Evolutionary conservation across 2,329 filamentous ascomycete species (phyloP).

Genomic region (Monilinia vaccinii-corymbosi): DNA sequence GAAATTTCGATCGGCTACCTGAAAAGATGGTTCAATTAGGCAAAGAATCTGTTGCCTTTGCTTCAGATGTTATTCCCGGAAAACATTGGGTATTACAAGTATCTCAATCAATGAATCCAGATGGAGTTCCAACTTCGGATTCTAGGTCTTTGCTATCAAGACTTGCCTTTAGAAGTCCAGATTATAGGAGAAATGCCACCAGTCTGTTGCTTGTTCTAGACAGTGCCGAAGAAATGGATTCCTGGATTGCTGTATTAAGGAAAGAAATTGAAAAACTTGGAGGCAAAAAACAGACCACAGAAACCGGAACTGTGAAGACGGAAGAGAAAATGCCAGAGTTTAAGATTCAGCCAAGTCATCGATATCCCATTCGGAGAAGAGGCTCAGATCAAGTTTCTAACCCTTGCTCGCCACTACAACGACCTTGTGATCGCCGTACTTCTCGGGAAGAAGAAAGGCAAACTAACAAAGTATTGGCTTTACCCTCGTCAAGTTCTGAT

Average conservation of each 20-base stretch:
- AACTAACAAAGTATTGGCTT: constrained; percentile 2
- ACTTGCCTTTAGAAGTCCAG: constrained; percentile 48
- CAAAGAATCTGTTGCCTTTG: constrained; percentile 71
- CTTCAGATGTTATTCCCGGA: constrained; percentile 70
- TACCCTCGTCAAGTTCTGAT: neutral
- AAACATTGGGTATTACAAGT: constrained; percentile 74
- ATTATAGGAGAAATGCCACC: constrained; percentile 45
- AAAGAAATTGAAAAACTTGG: constrained; percentile 62
- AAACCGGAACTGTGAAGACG: constrained; percentile 45
- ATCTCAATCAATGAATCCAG: constrained; percentile 53
- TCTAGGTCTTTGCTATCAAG: constrained; percentile 56
- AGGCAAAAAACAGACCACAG: constrained; percentile 53
- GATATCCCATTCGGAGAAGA: constrained; percentile 20
- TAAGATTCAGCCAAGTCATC: constrained; percentile 23
- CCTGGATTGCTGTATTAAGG: constrained; percentile 61
- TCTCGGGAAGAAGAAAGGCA: constrained; percentile 11
- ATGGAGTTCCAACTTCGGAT: constrained; percentile 42
- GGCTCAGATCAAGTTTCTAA: constrained; percentile 18
- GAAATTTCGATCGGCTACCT: constrained; percentile 60
- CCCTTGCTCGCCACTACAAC: constrained; percentile 16
- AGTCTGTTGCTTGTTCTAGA: constrained; percentile 68
- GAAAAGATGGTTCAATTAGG: constrained; percentile 65
- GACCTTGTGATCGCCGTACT: constrained; percentile 12
- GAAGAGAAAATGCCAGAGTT: constrained; percentile 31
- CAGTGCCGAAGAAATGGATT: constrained; percentile 63